Conservation (phyloP, 306 rosid species). For the Bauhinia variegata region DNA sequence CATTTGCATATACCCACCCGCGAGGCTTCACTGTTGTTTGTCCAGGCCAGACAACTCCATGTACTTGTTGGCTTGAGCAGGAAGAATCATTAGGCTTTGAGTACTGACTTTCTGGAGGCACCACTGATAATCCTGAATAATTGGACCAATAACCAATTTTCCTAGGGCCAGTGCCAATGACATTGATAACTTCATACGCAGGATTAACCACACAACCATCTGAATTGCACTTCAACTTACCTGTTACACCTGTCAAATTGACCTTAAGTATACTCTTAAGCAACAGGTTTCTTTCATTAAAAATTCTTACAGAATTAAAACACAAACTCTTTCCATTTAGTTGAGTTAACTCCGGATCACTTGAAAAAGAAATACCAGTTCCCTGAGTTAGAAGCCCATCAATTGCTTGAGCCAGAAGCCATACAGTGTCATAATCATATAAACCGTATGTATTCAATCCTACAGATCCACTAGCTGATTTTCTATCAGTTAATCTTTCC, state of each 20-base stretch:
- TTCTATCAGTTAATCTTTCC: constrained; percentile 49
- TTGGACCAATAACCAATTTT: constrained; percentile 68
- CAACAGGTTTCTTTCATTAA: constrained; percentile 48
- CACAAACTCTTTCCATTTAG: too few relatives aligned
- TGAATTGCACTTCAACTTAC: constrained; percentile 42
- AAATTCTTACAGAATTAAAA: constrained; percentile 53
- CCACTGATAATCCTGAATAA: constrained; percentile 54
- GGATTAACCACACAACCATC: constrained; percentile 51
- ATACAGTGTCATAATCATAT: constrained; percentile 65
- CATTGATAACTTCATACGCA: constrained; percentile 60
- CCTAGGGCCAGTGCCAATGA: constrained; percentile 50
- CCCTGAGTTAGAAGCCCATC: constrained; percentile 56
- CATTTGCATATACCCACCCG: constrained; percentile 66
- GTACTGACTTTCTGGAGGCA: constrained; percentile 54
- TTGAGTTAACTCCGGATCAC: constrained; percentile 40
- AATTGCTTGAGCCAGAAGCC: constrained; percentile 63
- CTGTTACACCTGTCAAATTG: constrained; percentile 56
- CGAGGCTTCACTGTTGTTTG: constrained; percentile 50
- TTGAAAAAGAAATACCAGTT: constrained; percentile 49
- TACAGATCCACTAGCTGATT: constrained; percentile 13
- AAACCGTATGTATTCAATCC: constrained; percentile 51
- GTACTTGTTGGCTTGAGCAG: constrained; percentile 34
- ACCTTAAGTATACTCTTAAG: constrained; percentile 42
- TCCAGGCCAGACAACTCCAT: constrained; percentile 59
- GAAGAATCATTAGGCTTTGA: constrained; percentile 38